Conservation (phyloP, 768 basidiomycete genomes). For the Kwoniella sp. region DNA sequence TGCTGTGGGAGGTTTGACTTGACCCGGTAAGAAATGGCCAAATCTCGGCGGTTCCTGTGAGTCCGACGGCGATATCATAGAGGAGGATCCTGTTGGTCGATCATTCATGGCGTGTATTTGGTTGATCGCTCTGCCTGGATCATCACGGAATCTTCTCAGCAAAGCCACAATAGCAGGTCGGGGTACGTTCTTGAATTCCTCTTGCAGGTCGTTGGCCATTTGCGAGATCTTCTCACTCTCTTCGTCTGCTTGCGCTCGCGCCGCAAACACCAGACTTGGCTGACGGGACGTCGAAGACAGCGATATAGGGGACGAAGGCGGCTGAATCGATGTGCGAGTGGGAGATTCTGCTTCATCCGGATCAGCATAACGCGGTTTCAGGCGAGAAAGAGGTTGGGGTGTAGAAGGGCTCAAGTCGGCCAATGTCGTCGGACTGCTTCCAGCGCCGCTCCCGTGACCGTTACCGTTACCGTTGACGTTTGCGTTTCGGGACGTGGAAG, state of each 20-base stretch:
- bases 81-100: constrained; percentile 4
- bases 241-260: constrained; percentile 19
- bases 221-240: constrained; percentile 2
- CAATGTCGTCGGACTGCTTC: not conserved
- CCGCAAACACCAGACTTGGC: constrained; percentile 33
- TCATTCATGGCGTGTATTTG: constrained; percentile 21
- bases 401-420: constrained; percentile 25
- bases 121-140: constrained; percentile 28
- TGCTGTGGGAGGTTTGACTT: constrained; percentile 1
- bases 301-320: constrained; percentile 15
- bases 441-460: too few species aligned
- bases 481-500: constrained; percentile 13
- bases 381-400: constrained; percentile 32
- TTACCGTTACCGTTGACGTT: constrained; percentile 5
- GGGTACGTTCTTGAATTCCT: constrained; percentile 24
- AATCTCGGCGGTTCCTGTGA: constrained; percentile 1
- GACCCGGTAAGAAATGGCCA: constrained; percentile 10
- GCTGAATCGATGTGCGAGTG: constrained; percentile 7
- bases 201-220: constrained; percentile 5
- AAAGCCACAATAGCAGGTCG: constrained; percentile 3
- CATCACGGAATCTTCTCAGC: constrained; percentile 7
- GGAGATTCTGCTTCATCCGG: constrained; percentile 38
- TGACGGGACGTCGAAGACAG: constrained; percentile 8
- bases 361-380: constrained; percentile 38
- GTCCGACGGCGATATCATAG: constrained; percentile 1